Evolutionary conservation across 1,284 basidiomycete genomes (phyloP).

Genomic region (Malassezia pachydermatis): DNA sequence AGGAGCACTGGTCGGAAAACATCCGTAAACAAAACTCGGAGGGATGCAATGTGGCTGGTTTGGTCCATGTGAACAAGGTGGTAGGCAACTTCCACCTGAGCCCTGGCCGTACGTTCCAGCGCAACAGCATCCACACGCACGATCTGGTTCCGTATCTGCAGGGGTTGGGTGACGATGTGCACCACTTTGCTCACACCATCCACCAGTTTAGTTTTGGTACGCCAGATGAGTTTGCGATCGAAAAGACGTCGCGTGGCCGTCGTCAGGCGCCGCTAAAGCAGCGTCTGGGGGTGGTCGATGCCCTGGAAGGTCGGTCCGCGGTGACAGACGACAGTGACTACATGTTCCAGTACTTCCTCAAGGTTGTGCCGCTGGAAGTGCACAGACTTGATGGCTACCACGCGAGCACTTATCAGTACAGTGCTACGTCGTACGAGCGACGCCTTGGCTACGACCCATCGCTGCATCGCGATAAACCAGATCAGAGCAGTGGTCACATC

Average conservation of each 20-base stretch:
- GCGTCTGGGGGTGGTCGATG: constrained; percentile 68
- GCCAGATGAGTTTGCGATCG: constrained; percentile 26
- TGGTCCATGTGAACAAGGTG: constrained; percentile 91
- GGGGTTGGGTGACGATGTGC: constrained; percentile 35
- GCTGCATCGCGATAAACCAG: constrained; percentile 14
- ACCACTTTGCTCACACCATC: constrained; percentile 81
- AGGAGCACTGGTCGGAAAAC: constrained; percentile 90
- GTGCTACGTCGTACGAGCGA: constrained; percentile 87
- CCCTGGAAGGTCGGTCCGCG: constrained; percentile 63
- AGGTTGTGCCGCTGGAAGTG: constrained; percentile 51
- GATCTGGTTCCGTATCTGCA: constrained; percentile 87
- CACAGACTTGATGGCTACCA: constrained; percentile 24
- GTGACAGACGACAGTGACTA: constrained; percentile 52
- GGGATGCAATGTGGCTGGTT: constrained; percentile 85
- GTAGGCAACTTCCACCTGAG: constrained; percentile 50
- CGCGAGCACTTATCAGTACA: constrained; percentile 78
- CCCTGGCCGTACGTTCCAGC: constrained; percentile 86
- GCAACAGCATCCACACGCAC: constrained; percentile 68
- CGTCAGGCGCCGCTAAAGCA: constrained; percentile 51
- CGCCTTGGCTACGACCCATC: constrained; percentile 51
- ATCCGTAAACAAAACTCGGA: constrained; percentile 83
- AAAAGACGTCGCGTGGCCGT: constrained; percentile 12
- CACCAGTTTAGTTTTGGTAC: constrained; percentile 64
- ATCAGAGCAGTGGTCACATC: constrained; percentile 43
- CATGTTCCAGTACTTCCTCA: constrained; percentile 69